Percentiles rank a stretch among this genome's conserved stretches.
phyloP scores from a whole-genome alignment of 2,329 filamentous ascomycete genomes.

The Biscogniauxia marginata region DNA sequence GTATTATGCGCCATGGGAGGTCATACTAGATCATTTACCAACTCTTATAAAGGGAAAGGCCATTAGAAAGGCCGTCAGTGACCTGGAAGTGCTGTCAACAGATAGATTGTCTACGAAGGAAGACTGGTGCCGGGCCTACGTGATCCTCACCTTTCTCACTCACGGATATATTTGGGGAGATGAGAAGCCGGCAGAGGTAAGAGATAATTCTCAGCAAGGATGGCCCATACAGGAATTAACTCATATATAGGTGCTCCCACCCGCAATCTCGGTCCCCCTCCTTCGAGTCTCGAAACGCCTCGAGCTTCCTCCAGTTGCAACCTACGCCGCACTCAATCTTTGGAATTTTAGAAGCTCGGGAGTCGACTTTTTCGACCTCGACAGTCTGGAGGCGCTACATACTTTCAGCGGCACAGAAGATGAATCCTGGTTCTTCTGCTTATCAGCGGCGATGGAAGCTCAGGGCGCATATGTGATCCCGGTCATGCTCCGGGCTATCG shows the following conservation, averaged over 20 bases:
- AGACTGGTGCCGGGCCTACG: slow-evolving; percentile 71
- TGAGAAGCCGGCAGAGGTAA: slow-evolving; percentile 68
- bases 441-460: slow-evolving; percentile 89
- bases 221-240: slow-evolving; percentile 17
- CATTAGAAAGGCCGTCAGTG: slow-evolving; percentile 55
- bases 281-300: slow-evolving; percentile 69
- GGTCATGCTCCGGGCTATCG: slow-evolving; percentile 73
- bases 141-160: slow-evolving; percentile 62
- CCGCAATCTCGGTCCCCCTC: slow-evolving; percentile 74
- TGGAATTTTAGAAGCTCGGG: slow-evolving; percentile 77
- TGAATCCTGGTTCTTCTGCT: slow-evolving; percentile 91
- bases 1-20: slow-evolving; percentile 69
- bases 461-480: slow-evolving; percentile 68
- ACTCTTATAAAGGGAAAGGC: slow-evolving; percentile 59
- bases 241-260: slow-evolving; percentile 59
- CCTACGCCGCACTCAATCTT: slow-evolving; percentile 80
- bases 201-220: slow-evolving; percentile 7
- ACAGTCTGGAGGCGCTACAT: slow-evolving; percentile 68
- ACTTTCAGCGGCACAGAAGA: slow-evolving; percentile 88
- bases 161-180: slow-evolving; percentile 92
- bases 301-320: slow-evolving; percentile 83
- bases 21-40: slow-evolving; percentile 60
- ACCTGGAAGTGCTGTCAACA: slow-evolving; percentile 58
- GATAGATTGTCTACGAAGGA: slow-evolving; percentile 53
- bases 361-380: slow-evolving; percentile 59